A percentile compares a stretch with the other conserved stretches of the same genome.
Evolutionary conservation across 768 basidiomycete species (phyloP).

Genomic region (Dacryopinax primogenitus): DNA sequence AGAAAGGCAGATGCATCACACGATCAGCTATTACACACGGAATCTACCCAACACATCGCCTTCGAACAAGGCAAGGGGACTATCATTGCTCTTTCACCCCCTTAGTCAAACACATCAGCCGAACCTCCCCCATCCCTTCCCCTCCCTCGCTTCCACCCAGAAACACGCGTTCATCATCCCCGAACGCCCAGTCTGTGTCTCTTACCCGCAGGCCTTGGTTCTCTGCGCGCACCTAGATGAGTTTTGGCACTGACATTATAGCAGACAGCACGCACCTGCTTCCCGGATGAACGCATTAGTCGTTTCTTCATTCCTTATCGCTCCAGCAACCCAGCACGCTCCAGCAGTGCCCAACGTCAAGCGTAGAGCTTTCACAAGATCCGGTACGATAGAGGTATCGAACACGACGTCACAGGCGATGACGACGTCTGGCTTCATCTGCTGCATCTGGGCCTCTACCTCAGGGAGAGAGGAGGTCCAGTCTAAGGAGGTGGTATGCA

Average conservation of each 20-base stretch:
- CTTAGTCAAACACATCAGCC: background rate
- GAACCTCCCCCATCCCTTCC: background rate
- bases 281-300: background rate
- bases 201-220: background rate
- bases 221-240: background rate
- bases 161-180: background rate
- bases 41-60: background rate
- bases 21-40: too few species aligned
- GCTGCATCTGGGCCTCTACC: conserved; percentile 29
- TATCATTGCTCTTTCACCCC: background rate
- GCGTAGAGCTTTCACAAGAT: conserved; percentile 30
- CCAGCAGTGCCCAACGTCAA: background rate
- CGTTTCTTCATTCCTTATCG: background rate
- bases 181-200: background rate
- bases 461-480: conserved; percentile 49
- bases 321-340: background rate
- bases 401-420: conserved; percentile 43
- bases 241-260: too few species aligned
- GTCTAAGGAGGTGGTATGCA: conserved; percentile 42
- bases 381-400: conserved; percentile 47
- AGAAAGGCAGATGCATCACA: too few species aligned
- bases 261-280: background rate
- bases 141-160: background rate
- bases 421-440: conserved; percentile 43
- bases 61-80: background rate